phyloP scores from a whole-genome alignment of 1,284 basidiomycete genomes.

The Pseudozyma sp. region DNA sequence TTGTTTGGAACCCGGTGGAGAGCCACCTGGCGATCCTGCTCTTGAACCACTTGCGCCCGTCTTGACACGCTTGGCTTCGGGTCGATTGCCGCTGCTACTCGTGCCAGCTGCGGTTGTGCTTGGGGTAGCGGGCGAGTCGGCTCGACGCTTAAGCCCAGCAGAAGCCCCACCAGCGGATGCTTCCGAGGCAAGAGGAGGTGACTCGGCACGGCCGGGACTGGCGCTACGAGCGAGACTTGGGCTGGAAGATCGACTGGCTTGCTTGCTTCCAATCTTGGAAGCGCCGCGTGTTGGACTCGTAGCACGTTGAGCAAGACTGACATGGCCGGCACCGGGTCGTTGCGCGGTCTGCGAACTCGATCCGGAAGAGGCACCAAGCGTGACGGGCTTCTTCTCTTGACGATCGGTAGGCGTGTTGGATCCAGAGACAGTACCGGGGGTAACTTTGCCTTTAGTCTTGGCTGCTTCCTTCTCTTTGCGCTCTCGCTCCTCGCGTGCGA shows the following conservation, averaged over 20 bases:
- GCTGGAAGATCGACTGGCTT: slow-evolving; percentile 47
- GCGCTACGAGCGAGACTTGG: slow-evolving; percentile 26
- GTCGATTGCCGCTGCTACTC: slow-evolving; percentile 11
- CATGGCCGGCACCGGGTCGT: slow-evolving; percentile 57
- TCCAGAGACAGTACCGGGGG: slow-evolving; percentile 28
- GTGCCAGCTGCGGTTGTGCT: slow-evolving; percentile 7
- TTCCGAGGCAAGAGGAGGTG: slow-evolving; percentile 27
- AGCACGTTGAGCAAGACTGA: slow-evolving; percentile 55
- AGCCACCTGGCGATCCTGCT: slow-evolving; percentile 29
- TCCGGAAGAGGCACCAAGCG: not conserved
- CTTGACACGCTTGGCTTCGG: slow-evolving; percentile 54
- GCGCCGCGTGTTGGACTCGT: slow-evolving; percentile 48
- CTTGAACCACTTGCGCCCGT: slow-evolving; percentile 28
- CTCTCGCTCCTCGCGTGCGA: slow-evolving; percentile 66
- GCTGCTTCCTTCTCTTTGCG: slow-evolving; percentile 48
- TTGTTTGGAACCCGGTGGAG: slow-evolving; percentile 30
- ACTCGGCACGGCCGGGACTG: slow-evolving; percentile 42
- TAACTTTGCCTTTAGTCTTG: slow-evolving; percentile 41
- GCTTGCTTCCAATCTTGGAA: slow-evolving; percentile 53
- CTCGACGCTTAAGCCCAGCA: slow-evolving; percentile 43
- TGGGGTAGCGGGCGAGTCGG: slow-evolving; percentile 27
- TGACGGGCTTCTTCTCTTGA: slow-evolving; percentile 39
- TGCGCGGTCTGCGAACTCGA: slow-evolving; percentile 22
- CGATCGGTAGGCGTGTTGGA: slow-evolving; percentile 45
- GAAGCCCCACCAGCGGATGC: slow-evolving; percentile 2